A percentile compares a stretch with the other conserved stretches of the same genome.
These are phyloP conservation scores for Globisporangium polare DNA, from an alignment of 352 stramenopile genomes.

Conservation along the genomic window DNA sequence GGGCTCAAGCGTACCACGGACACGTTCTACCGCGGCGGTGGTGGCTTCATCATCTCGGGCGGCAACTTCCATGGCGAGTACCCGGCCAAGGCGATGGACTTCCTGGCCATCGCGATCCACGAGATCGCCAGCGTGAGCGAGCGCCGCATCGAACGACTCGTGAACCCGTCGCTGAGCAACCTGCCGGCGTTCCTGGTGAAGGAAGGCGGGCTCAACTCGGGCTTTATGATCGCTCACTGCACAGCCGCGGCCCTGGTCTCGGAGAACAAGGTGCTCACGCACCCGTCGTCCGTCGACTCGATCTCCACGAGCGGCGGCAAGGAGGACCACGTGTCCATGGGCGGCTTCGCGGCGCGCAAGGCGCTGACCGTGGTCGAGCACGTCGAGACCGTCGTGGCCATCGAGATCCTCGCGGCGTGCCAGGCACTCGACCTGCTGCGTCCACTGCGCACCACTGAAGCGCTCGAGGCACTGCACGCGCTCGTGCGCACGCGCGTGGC, in stretches of 20 bases:
- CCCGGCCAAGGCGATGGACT: constrained; percentile 87
- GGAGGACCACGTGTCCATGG: constrained; percentile 91
- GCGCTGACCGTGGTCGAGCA: constrained; percentile 83
- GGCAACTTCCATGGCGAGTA: constrained; percentile 92
- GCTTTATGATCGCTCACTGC: constrained; percentile 91
- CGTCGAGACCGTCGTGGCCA: constrained; percentile 84
- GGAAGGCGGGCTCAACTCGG: constrained; percentile 84
- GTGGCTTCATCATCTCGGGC: constrained; percentile 85
- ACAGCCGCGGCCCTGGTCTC: constrained; percentile 82
- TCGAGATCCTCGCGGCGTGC: constrained; percentile 84
- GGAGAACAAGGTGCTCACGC: constrained; percentile 88
- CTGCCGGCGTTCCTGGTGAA: constrained; percentile 84
- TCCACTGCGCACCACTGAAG: constrained; percentile 75
- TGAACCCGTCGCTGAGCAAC: constrained; percentile 85
- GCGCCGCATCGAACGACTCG: constrained; percentile 81
- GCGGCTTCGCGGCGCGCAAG: constrained; percentile 80
- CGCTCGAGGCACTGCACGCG: constrained; percentile 75
- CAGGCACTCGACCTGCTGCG: constrained; percentile 86
- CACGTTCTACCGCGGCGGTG: constrained; percentile 73
- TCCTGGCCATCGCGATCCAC: constrained; percentile 85
- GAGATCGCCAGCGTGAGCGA: constrained; percentile 86
- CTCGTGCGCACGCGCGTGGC: constrained; percentile 65
- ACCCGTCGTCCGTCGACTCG: constrained; percentile 85
- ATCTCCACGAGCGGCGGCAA: constrained; percentile 87
- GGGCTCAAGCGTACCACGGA: constrained; percentile 80